Base-by-base conservation (phyloP, 805 yeast species). In the Ogataea paradorogensis region DNA sequence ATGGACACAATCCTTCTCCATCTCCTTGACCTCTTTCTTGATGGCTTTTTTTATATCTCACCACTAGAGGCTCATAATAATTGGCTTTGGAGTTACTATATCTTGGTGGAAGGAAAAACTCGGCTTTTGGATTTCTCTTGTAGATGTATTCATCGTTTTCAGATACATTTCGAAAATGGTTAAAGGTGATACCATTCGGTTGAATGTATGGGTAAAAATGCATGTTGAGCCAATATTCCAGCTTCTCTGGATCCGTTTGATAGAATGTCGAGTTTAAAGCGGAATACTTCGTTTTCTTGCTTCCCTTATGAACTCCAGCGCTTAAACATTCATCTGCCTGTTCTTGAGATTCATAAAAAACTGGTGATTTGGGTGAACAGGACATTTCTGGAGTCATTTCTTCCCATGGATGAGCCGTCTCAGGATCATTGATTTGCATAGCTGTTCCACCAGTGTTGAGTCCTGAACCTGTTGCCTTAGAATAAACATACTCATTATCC, bases 1-100 rank as follows among this genome's bases (percentile, higher is more conserved):
- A 60, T 7, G 63, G 63, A 33, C 65, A 60, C 15, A 60, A 45
- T 5, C 63, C 65, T 28, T 53, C 52, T 9, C 51, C 48, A 11
- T 42, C 46, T n/a, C 50, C 48, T 30, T 41, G 46, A 8, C 46
- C 42, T 8, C 43, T 34, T 16, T 45, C 47, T 13, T 35, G 37
- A 27, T 35, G 39, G 16, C 31, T 41, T 27, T 28, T 43, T 25
- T 38, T 38, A 33, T 41, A 46, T 32, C 60, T 42, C 25, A 53
- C 51, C 3, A 58, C 61, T 13, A 46, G 29, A 3, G 56, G 56
- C 33, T 52, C 54, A 34, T 52, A 52, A 33, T 42, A 48, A 33
- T 52, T 52, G n/a, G 44, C 49, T 7, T 46, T 42, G 10, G 48
- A 29, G 25, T 37, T 41, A 7, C 46, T 43, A 38, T 42, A 43